Conservation (phyloP, 345 rosid genomes). For the Eucalyptus polyanthemos region DNA sequence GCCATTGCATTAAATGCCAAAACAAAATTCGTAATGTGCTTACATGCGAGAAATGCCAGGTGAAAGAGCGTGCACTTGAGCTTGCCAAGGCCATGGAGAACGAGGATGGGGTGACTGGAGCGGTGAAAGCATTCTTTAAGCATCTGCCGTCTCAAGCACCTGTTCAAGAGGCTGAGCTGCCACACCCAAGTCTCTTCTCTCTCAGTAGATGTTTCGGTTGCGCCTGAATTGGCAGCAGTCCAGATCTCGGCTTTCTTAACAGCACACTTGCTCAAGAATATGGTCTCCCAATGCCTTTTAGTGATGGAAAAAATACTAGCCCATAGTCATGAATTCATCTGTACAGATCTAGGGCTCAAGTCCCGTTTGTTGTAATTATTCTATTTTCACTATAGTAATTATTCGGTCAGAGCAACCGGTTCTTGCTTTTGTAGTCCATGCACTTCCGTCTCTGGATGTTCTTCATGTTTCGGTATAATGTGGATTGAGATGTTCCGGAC, state of each 20-base stretch:
- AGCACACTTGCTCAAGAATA: not conserved
- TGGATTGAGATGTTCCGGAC: not conserved
- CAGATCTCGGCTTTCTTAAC: not conserved
- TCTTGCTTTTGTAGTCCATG: not conserved
- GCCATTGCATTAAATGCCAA: not conserved
- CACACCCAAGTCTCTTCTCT: constrained; percentile 29
- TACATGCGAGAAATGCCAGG: constrained; percentile 26
- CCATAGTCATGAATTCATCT: not conserved
- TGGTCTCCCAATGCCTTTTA: not conserved
- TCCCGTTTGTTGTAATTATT: not conserved
- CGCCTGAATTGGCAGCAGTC: constrained; percentile 12
- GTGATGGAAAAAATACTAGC: not conserved
- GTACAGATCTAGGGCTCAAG: not conserved
- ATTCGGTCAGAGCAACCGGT: not conserved
- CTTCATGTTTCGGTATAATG: not conserved
- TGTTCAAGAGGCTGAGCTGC: constrained; percentile 11
- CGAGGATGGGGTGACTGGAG: constrained; percentile 96
- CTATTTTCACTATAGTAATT: not conserved
- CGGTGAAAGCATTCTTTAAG: constrained; percentile 88
- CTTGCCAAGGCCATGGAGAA: constrained; percentile 88
- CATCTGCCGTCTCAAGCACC: constrained; percentile 45
- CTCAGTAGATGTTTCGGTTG: constrained; percentile 73
- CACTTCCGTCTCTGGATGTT: not conserved
- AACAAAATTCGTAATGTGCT: not conserved
- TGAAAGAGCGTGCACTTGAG: constrained; percentile 66